Conservation (phyloP, 345 rosid species). For the Garcia nutans region DNA sequence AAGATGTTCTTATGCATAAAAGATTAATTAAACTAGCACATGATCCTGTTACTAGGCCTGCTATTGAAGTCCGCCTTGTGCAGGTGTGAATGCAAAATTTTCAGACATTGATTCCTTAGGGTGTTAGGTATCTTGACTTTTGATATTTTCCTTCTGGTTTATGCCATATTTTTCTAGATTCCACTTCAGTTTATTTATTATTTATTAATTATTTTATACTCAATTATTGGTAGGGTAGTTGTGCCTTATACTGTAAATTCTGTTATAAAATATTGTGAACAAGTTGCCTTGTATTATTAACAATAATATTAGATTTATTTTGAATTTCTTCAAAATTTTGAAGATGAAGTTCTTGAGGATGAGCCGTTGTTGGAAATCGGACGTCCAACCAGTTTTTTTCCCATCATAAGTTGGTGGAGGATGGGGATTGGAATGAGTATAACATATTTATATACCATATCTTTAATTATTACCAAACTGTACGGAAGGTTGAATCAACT, state of each 20-base stretch:
- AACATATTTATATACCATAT: neutral
- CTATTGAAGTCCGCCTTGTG: slow-evolving; percentile 58
- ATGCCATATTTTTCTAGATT: slow-evolving; percentile 18
- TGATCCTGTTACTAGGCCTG: slow-evolving; percentile 51
- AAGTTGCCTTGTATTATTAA: neutral
- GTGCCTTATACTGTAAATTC: neutral
- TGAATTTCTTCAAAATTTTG: neutral
- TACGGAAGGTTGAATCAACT: too few species aligned
- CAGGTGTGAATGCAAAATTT: slow-evolving; percentile 36
- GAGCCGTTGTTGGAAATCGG: neutral
- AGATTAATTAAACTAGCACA: slow-evolving; percentile 51
- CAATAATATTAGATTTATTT: neutral
- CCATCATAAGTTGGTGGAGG: neutral
- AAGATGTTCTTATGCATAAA: slow-evolving; percentile 68
- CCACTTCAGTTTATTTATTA: slow-evolving; percentile 6
- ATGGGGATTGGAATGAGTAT: neutral
- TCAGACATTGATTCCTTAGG: slow-evolving; percentile 9
- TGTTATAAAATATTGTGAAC: neutral
- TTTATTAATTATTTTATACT: slow-evolving; percentile 7
- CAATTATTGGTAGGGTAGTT: slow-evolving; percentile 16
- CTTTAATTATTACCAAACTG: neutral
- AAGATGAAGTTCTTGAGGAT: neutral
- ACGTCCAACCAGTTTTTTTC: neutral
- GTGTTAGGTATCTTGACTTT: slow-evolving; percentile 8
- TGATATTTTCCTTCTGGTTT: slow-evolving; percentile 14